Evolutionary conservation across 352 stramenopile species (phyloP).

Genomic region (Pythium volutum): DNA sequence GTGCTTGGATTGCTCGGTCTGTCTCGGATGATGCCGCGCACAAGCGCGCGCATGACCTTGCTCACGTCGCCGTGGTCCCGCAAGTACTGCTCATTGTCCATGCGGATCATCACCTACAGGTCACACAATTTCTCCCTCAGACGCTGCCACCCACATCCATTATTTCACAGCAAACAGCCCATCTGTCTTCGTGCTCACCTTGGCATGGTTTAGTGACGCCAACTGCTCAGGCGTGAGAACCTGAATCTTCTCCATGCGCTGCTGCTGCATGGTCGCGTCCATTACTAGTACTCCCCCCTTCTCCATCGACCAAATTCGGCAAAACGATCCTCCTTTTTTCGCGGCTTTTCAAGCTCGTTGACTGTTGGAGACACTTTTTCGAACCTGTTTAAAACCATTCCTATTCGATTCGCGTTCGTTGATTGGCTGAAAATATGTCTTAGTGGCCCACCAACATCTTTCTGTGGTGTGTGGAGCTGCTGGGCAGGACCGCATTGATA

Average conservation of each 20-base stretch:
- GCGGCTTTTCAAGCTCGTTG: conserved; percentile 2
- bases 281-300: too few species aligned
- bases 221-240: conserved; percentile 63
- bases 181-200: conserved; percentile 27
- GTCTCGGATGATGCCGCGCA: conserved; percentile 56
- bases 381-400: conserved; percentile 6
- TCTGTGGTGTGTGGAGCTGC: conserved; percentile 17
- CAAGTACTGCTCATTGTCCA: conserved; percentile 79
- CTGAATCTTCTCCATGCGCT: conserved; percentile 43
- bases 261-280: background rate
- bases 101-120: conserved; percentile 66
- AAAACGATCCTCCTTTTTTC: background rate
- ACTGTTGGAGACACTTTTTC: conserved; percentile 14
- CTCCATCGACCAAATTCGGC: too few species aligned
- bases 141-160: background rate
- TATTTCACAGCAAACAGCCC: background rate
- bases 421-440: conserved; percentile 16
- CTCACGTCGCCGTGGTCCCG: conserved; percentile 56
- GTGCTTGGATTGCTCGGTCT: conserved; percentile 43
- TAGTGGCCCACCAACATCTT: conserved; percentile 9
- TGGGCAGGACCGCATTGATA: conserved; percentile 19
- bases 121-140: background rate
- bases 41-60: conserved; percentile 55
- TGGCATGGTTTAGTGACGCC: conserved; percentile 62
- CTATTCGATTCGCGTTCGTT: background rate